Conservation (phyloP, 495 filamentous ascomycete genomes). For the Venustampulla echinocandica region DNA sequence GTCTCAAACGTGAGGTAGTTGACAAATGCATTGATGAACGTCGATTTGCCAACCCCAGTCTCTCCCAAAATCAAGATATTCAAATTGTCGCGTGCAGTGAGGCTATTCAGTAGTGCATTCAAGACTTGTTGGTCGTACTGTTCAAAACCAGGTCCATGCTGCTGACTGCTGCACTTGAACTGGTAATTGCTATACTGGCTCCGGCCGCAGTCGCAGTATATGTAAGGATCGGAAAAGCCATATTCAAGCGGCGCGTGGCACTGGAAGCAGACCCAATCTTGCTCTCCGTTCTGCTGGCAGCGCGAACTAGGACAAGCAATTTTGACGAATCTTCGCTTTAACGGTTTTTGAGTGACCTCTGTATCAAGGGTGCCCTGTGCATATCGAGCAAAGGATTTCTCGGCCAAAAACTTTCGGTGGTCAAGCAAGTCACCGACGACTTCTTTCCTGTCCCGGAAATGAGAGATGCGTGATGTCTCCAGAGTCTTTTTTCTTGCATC, state of each 20-base stretch:
- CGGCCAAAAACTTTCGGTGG: conserved; percentile 7
- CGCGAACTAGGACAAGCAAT: conserved; percentile 22
- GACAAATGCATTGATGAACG: conserved; percentile 37
- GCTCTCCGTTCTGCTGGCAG: conserved; percentile 10
- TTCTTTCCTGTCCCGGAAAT: conserved; percentile 3
- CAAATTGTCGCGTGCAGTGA: conserved; percentile 21
- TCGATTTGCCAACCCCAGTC: conserved; percentile 36
- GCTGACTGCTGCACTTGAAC: conserved; percentile 25
- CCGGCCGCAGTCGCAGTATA: conserved; percentile 33
- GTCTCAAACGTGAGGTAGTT: conserved; percentile 31
- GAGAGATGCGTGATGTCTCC: conserved; percentile 7
- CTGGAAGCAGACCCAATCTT: conserved; percentile 25
- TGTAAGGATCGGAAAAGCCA: conserved; percentile 21
- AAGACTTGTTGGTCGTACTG: conserved; percentile 1
- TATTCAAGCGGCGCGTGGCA: conserved; percentile 25
- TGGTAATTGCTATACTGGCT: conserved; percentile 5
- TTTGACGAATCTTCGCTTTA: conserved; percentile 20
- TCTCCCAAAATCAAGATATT: conserved; percentile 40
- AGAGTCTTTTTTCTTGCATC: conserved; percentile 8
- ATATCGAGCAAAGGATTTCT: conserved; percentile 17
- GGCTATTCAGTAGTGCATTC: background rate
- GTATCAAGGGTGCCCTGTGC: conserved; percentile 5
- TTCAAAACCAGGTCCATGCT: conserved; percentile 11
- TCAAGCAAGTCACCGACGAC: conserved; percentile 15
- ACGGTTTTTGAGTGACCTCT: conserved; percentile 5